phyloP scores from a whole-genome alignment of 139 green algal species.

The Micromonas commoda region DNA sequence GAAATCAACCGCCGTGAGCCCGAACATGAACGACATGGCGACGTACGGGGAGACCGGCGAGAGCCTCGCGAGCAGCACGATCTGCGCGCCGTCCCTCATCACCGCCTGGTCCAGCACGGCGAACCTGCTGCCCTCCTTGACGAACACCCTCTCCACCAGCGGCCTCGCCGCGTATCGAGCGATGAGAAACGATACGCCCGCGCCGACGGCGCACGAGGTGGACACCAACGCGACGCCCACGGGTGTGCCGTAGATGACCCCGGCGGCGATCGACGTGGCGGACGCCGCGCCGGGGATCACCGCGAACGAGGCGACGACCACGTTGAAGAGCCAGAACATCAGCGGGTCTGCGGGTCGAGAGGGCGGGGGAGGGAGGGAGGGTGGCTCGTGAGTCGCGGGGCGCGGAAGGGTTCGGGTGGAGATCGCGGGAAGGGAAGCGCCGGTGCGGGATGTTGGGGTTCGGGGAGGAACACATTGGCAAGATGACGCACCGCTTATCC shows the following conservation, averaged over 20 bases:
- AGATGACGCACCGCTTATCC: not conserved
- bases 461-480: not conserved
- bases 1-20: conserved; percentile 17
- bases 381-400: too few relatives aligned
- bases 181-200: not conserved
- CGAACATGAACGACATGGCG: conserved; percentile 9
- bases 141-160: conserved; percentile 4
- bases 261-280: conserved; percentile 12
- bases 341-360: conserved; percentile 12
- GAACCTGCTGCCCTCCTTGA: conserved; percentile 8
- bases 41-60: conserved; percentile 20
- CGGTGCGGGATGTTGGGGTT: too few relatives aligned
- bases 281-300: conserved; percentile 20
- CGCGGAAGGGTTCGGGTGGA: too few relatives aligned
- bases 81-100: conserved; percentile 9
- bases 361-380: too few relatives aligned
- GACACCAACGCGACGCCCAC: not conserved
- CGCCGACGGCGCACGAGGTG: not conserved
- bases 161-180: conserved; percentile 19
- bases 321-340: conserved; percentile 17
- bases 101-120: conserved; percentile 17
- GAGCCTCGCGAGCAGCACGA: conserved; percentile 18
- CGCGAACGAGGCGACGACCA: not conserved
- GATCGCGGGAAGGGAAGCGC: too few relatives aligned
- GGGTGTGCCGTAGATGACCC: conserved; percentile 5